Conservation (phyloP, 2,329 filamentous ascomycete species). For the Aspergillus sp. region DNA sequence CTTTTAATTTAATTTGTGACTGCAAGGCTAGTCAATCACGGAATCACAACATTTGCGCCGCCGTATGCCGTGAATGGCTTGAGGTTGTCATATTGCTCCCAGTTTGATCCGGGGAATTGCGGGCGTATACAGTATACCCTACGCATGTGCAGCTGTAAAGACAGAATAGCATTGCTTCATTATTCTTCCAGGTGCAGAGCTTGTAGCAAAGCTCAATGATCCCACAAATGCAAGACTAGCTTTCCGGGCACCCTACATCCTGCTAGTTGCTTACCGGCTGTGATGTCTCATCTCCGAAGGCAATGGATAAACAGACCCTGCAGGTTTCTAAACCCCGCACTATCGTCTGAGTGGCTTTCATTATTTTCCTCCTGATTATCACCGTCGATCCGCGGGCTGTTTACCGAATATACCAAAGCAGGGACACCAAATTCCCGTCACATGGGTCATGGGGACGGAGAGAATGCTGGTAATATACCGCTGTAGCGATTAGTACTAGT, state of each 20-base stretch:
- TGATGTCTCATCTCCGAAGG: not conserved
- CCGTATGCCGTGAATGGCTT: too few relatives aligned
- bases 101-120: too few relatives aligned
- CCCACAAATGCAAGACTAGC: not conserved
- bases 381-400: not conserved
- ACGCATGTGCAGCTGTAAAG: too few relatives aligned
- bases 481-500: too few relatives aligned
- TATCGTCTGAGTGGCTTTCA: not conserved
- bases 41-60: too few relatives aligned
- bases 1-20: too few relatives aligned
- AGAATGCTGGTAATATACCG: not conserved
- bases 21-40: too few relatives aligned
- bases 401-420: not conserved
- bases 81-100: too few relatives aligned
- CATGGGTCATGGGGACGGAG: not conserved
- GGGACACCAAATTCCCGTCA: not conserved
- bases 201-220: too few relatives aligned
- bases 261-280: not conserved
- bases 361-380: not conserved
- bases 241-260: not conserved
- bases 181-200: fast-evolving
- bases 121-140: too few relatives aligned
- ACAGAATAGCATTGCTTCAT: too few relatives aligned
- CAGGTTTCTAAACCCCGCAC: not conserved
- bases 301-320: not conserved